Percentiles rank a stretch among this genome's conserved stretches.
These are phyloP conservation scores for Globisporangium paroecandrum DNA, from an alignment of 352 stramenopile species.

Conservation along the genomic window DNA sequence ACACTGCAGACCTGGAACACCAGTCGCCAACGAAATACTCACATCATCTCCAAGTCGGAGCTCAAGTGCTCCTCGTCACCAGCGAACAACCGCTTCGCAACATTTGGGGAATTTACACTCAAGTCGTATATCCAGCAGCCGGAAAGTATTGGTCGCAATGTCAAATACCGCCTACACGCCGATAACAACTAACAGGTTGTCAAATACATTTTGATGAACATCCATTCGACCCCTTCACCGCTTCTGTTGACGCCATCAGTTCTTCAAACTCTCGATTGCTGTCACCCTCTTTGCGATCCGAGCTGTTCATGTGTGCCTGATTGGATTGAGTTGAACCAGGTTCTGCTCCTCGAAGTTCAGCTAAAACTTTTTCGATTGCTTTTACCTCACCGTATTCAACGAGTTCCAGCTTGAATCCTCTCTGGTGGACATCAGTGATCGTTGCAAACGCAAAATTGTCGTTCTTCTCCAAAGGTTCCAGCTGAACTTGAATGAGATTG, in stretches of 20 bases:
- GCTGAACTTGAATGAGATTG: conserved; percentile 10
- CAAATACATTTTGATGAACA: neutral
- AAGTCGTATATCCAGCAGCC: conserved; percentile 7
- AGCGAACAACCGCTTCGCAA: neutral
- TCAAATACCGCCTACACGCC: conserved; percentile 8
- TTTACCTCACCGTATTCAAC: conserved; percentile 4
- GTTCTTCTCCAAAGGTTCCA: neutral
- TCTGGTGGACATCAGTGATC: neutral
- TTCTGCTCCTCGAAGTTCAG: neutral
- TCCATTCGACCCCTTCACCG: neutral
- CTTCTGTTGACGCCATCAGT: conserved; percentile 8
- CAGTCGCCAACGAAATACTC: conserved; percentile 2
- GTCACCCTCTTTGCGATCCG: neutral
- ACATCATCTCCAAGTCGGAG: conserved; percentile 8
- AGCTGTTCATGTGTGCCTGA: neutral
- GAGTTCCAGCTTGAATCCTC: conserved; percentile 6
- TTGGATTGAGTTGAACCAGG: neutral
- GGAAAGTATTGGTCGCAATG: neutral
- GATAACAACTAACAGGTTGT: conserved; percentile 7
- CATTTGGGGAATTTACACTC: conserved; percentile 2
- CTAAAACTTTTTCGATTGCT: neutral
- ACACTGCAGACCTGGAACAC: neutral
- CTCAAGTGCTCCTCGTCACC: conserved; percentile 2
- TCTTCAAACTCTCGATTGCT: neutral
- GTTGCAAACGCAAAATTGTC: neutral